Evolutionary conservation across 2,329 filamentous ascomycete genomes (phyloP), one percentile per base, ranked within the genome.

Genomic region (Phymatotrichopsis omnivora): DNA sequence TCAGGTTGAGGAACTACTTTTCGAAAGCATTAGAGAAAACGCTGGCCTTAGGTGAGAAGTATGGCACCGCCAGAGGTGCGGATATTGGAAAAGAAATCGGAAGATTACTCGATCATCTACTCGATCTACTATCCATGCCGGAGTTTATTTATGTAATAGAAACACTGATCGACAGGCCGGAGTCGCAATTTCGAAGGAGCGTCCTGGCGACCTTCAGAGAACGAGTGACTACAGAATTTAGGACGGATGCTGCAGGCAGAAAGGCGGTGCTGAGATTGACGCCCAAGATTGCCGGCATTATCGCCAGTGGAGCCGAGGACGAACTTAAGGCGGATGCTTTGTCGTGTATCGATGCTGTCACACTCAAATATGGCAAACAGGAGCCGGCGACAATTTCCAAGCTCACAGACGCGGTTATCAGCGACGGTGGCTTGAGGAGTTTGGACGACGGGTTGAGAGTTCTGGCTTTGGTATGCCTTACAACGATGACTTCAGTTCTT

Each of bases 281-380:
- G 54, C 80, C 84, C 8, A 80, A 80, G 55, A 72, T 94, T 51
- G 84, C 83, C 14, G 71, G 74, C 16, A 82, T 93, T 34, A 76
- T 98, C 48, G 81, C 82, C 5, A 68, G 73, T 24, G 79, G 91
- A 55, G 74, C 81, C 42, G 71, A 77, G 22, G 80, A 91, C 62
- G 86, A 89, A 65, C 80, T 86, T 58, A 85, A 84, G 8, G 84
- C 87, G 1, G 79, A 98, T 51, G 78, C 79, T 27, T 33, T 59
- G 8, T 54, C 50, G 16, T 96, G 89, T 57, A 80, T 96, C 33
- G 87, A 95, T 65, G 84, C 85, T 63, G 93, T 98, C 52, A 76
- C 84, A 2, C 87, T 95, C 65, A 89, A 89, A 62, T 96, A 94
- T 62, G 93, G 91, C 56, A 93, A 91, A 69, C 93, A 87, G 62